Evolutionary conservation across 805 yeast genomes (phyloP), one percentile per base, ranked within the genome.

Genomic region (Zygosaccharomyces bailii): DNA sequence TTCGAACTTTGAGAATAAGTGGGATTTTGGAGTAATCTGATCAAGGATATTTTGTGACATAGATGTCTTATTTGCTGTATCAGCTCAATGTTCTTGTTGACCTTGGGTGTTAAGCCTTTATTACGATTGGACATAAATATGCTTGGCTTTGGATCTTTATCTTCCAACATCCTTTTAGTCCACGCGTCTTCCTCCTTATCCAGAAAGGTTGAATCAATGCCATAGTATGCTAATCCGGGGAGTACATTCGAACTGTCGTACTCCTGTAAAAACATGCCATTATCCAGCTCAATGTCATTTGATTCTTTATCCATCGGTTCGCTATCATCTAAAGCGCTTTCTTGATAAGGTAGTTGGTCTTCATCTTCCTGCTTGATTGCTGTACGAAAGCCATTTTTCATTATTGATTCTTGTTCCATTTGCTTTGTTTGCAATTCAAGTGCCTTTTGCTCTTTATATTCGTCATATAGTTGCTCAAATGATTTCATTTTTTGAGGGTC

Each of bases 31-130:
- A 93, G 84, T 59, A 90, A 90, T 52, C 96, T 73, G 46, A 93
- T 86, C 39, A 89, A 69, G 4, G 91, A 82, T 16, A 93, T 86
- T 62, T 90, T 90, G 67, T 88, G 86, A 61, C 97, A 90, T 3
- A 87, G 73, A 51, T 82, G 85, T 46, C 99, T 72, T 27, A 93
- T 85, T 54, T 88, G 88, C 67, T 91, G 97, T 73, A 93, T 86
- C 51, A 84, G 77, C 1, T 72, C 68, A 34, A 93, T 81, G 55
- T 90, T 93, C 16, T 75, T 73, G 54, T 77, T 72, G 44, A 86
- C 68, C 6, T 79, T 68, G 11, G 74, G 72, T 45, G 80, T 78
- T 39, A 88, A 69, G 0, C 96, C 95, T 13, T 71, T 70, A 11
- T 71, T 64, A 1, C 60, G 54, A 4, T 78, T 65, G 2, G 71